Percentiles rank a stretch among this genome's conserved stretches.
phyloP scores from a whole-genome alignment of 495 filamentous ascomycete species.

The Penicillium crystallinum region DNA sequence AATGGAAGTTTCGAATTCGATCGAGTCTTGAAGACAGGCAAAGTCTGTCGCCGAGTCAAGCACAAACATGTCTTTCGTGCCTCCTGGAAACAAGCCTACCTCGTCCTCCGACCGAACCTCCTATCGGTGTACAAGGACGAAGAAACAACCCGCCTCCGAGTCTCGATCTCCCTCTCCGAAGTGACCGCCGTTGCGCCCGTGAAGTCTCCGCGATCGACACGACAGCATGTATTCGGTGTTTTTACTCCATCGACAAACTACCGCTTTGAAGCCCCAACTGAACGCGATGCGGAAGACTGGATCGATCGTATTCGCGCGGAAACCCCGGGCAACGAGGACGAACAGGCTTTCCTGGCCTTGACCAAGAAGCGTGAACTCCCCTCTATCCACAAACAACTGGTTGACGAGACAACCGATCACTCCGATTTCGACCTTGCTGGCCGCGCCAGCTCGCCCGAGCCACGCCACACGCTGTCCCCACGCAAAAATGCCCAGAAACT shows the following conservation, averaged over 20 bases:
- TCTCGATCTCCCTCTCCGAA: constrained; percentile 82
- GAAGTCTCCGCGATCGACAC: constrained; percentile 78
- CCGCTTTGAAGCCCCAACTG: constrained; percentile 71
- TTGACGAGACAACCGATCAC: constrained; percentile 45
- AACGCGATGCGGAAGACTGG: constrained; percentile 81
- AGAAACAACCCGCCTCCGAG: constrained; percentile 79
- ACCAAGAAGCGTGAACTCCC: constrained; percentile 41
- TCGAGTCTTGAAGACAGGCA: constrained; percentile 81
- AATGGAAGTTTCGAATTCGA: constrained; percentile 96
- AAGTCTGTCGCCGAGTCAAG: constrained; percentile 77
- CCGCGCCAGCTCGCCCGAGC: constrained; percentile 43
- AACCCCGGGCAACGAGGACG: constrained; percentile 79
- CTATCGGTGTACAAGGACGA: constrained; percentile 93
- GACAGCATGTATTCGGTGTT: constrained; percentile 80
- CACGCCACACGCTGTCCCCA: constrained; percentile 30
- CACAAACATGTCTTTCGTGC: constrained; percentile 80
- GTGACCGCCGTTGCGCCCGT: constrained; percentile 85
- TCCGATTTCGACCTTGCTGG: constrained; percentile 32
- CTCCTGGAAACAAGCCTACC: constrained; percentile 80
- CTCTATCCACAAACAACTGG: constrained; percentile 31
- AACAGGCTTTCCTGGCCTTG: constrained; percentile 63
- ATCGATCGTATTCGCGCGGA: constrained; percentile 73
- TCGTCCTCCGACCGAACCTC: constrained; percentile 89
- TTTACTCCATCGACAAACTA: constrained; percentile 90
- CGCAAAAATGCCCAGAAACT: constrained; percentile 30